A percentile compares a stretch with the other conserved stretches of the same genome.
Conservation (phyloP, 1,284 basidiomycete genomes). For the Ganoderma sinense region DNA sequence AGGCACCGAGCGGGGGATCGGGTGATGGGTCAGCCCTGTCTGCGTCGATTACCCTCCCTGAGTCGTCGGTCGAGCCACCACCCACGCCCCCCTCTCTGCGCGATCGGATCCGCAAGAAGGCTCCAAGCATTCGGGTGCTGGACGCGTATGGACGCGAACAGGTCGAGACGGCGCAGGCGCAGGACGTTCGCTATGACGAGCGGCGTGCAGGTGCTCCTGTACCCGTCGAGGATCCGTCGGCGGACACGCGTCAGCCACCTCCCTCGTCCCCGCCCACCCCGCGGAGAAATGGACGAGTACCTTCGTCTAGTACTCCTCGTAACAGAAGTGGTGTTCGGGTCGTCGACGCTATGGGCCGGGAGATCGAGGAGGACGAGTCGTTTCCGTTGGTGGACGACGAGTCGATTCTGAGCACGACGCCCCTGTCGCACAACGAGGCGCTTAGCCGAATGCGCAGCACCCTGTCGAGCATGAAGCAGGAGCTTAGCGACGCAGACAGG, state of each 20-base stretch:
- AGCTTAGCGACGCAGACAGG: conserved; percentile 64
- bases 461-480: conserved; percentile 60
- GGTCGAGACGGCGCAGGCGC: conserved; percentile 11
- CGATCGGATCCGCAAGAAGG: conserved; percentile 33
- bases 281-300: conserved; percentile 31
- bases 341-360: conserved; percentile 73
- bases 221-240: background rate
- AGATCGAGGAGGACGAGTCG: conserved; percentile 50
- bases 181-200: background rate
- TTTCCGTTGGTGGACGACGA: conserved; percentile 17
- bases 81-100: conserved; percentile 30
- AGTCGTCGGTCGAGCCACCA: conserved; percentile 26
- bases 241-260: background rate
- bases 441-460: conserved; percentile 62
- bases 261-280: conserved; percentile 34
- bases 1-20: conserved; percentile 14
- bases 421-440: conserved; percentile 56
- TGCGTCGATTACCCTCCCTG: conserved; percentile 6
- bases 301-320: conserved; percentile 41
- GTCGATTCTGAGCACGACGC: conserved; percentile 37
- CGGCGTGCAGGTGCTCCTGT: conserved; percentile 8
- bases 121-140: conserved; percentile 61
- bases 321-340: conserved; percentile 59
- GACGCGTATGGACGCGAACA: conserved; percentile 61
- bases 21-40: conserved; percentile 11